These are phyloP conservation scores for Fusarium vanettenii DNA, from an alignment of 2,329 filamentous ascomycete genomes.

Conservation along the genomic window DNA sequence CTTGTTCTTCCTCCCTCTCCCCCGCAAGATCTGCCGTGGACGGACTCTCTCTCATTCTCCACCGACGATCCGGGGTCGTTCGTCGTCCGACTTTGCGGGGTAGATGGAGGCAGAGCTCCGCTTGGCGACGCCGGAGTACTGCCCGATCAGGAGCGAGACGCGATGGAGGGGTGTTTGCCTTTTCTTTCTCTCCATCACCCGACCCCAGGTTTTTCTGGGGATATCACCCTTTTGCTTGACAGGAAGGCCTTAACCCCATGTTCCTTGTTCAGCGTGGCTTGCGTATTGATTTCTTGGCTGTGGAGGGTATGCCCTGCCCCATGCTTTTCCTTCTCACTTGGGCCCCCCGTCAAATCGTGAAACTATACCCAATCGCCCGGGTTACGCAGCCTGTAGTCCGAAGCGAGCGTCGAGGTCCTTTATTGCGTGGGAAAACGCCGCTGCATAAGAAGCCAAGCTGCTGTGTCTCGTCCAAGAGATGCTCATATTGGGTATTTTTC, in stretches of 20 bases:
- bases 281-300: not conserved
- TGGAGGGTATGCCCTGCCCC: not conserved
- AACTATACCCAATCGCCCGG: slow-evolving; percentile 20
- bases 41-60: slow-evolving; percentile 5
- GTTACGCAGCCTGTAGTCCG: slow-evolving; percentile 26
- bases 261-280: not conserved
- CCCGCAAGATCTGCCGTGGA: slow-evolving; percentile 42
- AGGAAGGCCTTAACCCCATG: not conserved
- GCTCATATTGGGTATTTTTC: not conserved
- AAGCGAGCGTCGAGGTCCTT: slow-evolving; percentile 29
- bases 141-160: slow-evolving; percentile 38
- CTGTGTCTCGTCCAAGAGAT: not conserved
- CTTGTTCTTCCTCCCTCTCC: not conserved
- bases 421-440: not conserved
- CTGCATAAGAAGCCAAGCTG: not conserved
- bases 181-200: not conserved
- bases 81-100: slow-evolving; percentile 42
- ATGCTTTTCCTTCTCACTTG: not conserved
- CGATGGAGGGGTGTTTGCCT: slow-evolving; percentile 32
- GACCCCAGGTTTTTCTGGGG: not conserved
- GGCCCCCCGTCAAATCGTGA: not conserved
- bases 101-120: slow-evolving; percentile 17
- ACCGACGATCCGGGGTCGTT: slow-evolving; percentile 23
- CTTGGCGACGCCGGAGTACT: slow-evolving; percentile 38
- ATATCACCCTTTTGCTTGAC: not conserved